Conservation (phyloP, 306 rosid genomes). For the Chamaecrista fasciculata region DNA sequence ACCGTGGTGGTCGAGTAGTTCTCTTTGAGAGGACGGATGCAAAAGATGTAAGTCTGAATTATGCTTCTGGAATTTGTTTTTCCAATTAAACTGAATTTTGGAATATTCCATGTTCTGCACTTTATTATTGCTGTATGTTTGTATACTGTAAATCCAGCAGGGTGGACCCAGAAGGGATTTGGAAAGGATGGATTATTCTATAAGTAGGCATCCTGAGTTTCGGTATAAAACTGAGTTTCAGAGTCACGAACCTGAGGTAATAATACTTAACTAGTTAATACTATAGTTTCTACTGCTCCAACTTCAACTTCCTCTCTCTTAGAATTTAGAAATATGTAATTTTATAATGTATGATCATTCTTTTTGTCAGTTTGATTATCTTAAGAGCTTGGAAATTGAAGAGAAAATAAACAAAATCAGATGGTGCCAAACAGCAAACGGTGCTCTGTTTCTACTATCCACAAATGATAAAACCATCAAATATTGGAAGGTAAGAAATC, state of each 20-base stretch:
- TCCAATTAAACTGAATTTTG: slow-evolving; percentile 17
- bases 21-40: slow-evolving; percentile 96
- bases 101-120: slow-evolving; percentile 2
- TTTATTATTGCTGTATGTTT: slow-evolving; percentile 20
- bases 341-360: slow-evolving; percentile 12
- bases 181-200: slow-evolving; percentile 78
- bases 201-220: slow-evolving; percentile 91
- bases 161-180: slow-evolving; percentile 81
- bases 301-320: neutral
- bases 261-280: slow-evolving; percentile 2
- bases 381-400: slow-evolving; percentile 99
- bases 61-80: slow-evolving; percentile 11
- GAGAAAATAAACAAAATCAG: slow-evolving; percentile 99
- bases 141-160: slow-evolving; percentile 49
- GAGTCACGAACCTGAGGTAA: slow-evolving; percentile 99
- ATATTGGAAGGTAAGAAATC: slow-evolving; percentile 85
- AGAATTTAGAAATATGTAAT: slow-evolving; percentile 24
- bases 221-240: slow-evolving; percentile 99
- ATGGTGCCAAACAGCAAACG: slow-evolving; percentile 98
- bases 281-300: slow-evolving; percentile 3
- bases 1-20: slow-evolving; percentile 99
- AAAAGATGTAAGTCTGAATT: slow-evolving; percentile 64
- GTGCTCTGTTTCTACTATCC: slow-evolving; percentile 90
- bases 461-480: slow-evolving; percentile 96
- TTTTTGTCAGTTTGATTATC: slow-evolving; percentile 84